Conservation (phyloP, 1,139 yeast species). For the Kodamaea anthophila region DNA sequence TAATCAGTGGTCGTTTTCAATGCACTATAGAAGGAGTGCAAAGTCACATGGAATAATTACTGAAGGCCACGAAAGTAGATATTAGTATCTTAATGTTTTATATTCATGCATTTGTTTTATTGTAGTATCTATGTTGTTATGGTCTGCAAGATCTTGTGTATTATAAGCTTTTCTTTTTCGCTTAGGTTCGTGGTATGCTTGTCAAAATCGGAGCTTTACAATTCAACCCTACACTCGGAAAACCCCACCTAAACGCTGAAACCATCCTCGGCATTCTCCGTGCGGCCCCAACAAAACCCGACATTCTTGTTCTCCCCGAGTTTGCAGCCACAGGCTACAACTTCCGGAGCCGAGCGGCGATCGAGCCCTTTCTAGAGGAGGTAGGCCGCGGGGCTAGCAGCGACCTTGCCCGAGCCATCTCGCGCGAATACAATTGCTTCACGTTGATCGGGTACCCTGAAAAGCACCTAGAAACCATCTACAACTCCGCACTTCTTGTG, state of each 20-base stretch:
- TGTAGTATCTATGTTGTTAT: too few relatives aligned
- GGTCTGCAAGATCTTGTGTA: too few relatives aligned
- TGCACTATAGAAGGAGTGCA: too few relatives aligned
- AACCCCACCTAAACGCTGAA: slow-evolving; percentile 46
- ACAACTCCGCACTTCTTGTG: slow-evolving; percentile 69
- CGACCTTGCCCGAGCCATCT: slow-evolving; percentile 51
- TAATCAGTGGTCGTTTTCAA: too few relatives aligned
- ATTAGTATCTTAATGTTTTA: too few relatives aligned
- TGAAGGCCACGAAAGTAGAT: too few relatives aligned
- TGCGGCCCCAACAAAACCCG: slow-evolving; percentile 20
- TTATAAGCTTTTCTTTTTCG: too few relatives aligned
- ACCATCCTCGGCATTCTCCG: slow-evolving; percentile 36
- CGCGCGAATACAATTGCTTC: slow-evolving; percentile 50
- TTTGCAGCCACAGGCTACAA: slow-evolving; percentile 84
- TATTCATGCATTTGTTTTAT: too few relatives aligned
- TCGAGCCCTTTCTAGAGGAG: slow-evolving; percentile 55
- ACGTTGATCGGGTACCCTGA: slow-evolving; percentile 87
- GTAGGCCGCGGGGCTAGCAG: slow-evolving; percentile 27
- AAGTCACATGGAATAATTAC: too few relatives aligned
- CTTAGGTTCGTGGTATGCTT: slow-evolving; percentile 13
- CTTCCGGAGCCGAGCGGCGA: slow-evolving; percentile 45
- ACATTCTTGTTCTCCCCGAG: slow-evolving; percentile 74
- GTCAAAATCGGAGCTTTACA: slow-evolving; percentile 63
- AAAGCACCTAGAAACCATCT: slow-evolving; percentile 27
- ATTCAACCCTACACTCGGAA: slow-evolving; percentile 60